These are phyloP conservation scores for Spathaspora girioi DNA, from an alignment of 805 yeast species.

Conservation along the genomic window DNA sequence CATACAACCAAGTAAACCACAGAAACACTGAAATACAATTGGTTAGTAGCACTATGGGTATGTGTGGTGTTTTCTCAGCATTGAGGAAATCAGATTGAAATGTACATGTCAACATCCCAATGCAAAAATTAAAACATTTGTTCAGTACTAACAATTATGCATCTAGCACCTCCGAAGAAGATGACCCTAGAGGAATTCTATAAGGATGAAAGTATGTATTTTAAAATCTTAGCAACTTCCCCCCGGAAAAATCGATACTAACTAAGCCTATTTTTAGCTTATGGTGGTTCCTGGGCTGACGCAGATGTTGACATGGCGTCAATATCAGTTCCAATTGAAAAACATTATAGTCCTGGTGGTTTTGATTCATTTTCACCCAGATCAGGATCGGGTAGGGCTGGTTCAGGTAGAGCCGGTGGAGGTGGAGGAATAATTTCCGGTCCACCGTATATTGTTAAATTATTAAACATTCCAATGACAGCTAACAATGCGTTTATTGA, in stretches of 20 bases:
- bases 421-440: slow-evolving; percentile 16
- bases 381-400: slow-evolving; percentile 7
- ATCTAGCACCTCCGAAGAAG: slow-evolving; percentile 37
- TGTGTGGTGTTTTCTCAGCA: neutral
- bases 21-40: neutral
- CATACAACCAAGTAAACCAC: neutral
- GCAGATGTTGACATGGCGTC: slow-evolving; percentile 44
- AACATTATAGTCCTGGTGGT: slow-evolving; percentile 10
- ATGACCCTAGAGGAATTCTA: slow-evolving; percentile 45
- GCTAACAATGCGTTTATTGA: slow-evolving; percentile 49
- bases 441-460: slow-evolving; percentile 66
- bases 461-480: slow-evolving; percentile 55
- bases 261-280: slow-evolving; percentile 22
- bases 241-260: slow-evolving; percentile 9
- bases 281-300: slow-evolving; percentile 48
- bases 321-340: slow-evolving; percentile 42
- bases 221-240: neutral
- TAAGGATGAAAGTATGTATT: slow-evolving; percentile 42
- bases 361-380: slow-evolving; percentile 5
- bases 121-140: neutral
- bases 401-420: slow-evolving; percentile 6
- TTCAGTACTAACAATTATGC: neutral
- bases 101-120: neutral
- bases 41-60: neutral
- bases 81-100: neutral